A percentile compares a stretch with the other conserved stretches of the same genome.
These are phyloP conservation scores for Lodderomyces beijingensis DNA, from an alignment of 1,139 yeast genomes.

Conservation along the genomic window DNA sequence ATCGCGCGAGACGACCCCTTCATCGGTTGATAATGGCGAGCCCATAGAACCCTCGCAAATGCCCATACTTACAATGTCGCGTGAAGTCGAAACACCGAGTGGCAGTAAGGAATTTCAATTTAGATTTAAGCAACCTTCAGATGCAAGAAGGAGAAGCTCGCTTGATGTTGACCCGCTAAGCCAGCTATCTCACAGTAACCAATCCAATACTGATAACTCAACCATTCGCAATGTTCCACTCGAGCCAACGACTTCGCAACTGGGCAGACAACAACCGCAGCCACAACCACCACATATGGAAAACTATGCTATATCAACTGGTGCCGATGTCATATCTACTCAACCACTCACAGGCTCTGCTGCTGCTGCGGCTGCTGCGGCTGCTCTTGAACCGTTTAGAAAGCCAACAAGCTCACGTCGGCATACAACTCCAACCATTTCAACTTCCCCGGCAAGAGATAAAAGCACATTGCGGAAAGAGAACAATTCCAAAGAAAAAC, in stretches of 20 bases:
- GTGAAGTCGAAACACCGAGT: conserved; percentile 4
- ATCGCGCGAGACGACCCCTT: conserved; percentile 34
- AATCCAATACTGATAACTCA: conserved; percentile 5
- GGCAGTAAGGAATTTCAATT: conserved; percentile 5
- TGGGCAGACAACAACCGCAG: background rate
- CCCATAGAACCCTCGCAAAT: background rate
- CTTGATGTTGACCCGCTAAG: background rate
- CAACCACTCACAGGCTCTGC: background rate
- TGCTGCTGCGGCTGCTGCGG: background rate
- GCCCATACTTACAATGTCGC: conserved; percentile 2
- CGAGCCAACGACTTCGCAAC: background rate
- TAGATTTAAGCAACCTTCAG: background rate
- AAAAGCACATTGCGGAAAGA: background rate
- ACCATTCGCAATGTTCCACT: conserved; percentile 5
- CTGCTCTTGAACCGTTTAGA: background rate
- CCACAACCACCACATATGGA: background rate
- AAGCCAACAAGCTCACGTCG: conserved; percentile 14
- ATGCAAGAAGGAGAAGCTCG: conserved; percentile 1
- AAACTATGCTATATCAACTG: background rate
- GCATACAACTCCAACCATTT: conserved; percentile 22
- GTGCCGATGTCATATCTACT: background rate
- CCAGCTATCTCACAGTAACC: background rate
- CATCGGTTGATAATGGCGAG: conserved; percentile 21
- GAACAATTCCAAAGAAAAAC: conserved; percentile 11
- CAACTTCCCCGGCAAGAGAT: conserved; percentile 2